These are phyloP conservation scores for Platanus orientalis DNA, from an alignment of 164 flowering plant genomes.

Conservation along the genomic window DNA sequence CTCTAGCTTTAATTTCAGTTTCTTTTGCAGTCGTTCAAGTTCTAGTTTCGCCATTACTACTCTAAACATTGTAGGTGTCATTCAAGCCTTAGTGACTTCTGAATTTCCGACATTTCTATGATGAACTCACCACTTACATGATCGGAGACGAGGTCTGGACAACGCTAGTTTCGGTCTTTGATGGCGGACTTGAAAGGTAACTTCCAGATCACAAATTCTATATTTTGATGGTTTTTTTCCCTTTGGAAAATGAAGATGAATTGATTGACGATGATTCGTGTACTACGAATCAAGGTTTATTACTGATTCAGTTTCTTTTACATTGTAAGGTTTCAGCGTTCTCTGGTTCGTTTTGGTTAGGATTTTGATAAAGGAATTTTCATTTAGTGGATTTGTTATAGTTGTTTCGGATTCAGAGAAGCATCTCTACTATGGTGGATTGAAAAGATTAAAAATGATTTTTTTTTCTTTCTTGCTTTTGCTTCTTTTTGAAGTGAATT, in stretches of 20 bases:
- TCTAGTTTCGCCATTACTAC: no score
- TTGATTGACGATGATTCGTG: constrained; percentile 6
- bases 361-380: no score
- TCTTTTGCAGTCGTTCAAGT: no score
- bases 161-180: not conserved
- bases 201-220: not conserved
- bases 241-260: no score
- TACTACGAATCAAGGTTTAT: not conserved
- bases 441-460: constrained; percentile 3
- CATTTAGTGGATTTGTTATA: constrained; percentile 17
- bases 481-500: not conserved
- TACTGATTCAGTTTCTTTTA: no score
- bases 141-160: constrained; percentile 5
- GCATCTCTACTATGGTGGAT: constrained; percentile 26
- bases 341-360: no score
- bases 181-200: constrained; percentile 24
- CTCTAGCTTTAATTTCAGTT: no score
- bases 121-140: constrained; percentile 9
- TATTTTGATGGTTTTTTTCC: no score
- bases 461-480: not conserved
- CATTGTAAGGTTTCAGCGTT: no score
- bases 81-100: no score
- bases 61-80: no score
- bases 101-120: constrained; percentile 5
- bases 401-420: constrained; percentile 21